Percentiles rank a stretch among this genome's conserved stretches.
These are phyloP conservation scores for Hypoxylon rickii DNA, from an alignment of 495 filamentous ascomycete species.

Conservation along the genomic window DNA sequence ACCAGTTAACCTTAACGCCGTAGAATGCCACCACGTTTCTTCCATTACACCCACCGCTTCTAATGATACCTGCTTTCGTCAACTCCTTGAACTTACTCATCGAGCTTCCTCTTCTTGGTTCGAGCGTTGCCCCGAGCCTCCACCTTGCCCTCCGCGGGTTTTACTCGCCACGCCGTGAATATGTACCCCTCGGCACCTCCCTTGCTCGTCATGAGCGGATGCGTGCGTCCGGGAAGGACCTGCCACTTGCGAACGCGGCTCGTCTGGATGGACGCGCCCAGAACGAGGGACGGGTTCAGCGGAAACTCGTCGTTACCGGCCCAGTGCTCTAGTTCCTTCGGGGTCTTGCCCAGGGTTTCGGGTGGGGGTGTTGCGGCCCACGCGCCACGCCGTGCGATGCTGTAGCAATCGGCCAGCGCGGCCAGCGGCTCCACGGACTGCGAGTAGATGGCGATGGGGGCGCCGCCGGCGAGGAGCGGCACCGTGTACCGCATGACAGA, in stretches of 20 bases:
- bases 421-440: conserved; percentile 77
- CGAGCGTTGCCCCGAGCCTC: conserved; percentile 79
- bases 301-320: conserved; percentile 71
- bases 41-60: too few relatives aligned
- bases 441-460: conserved; percentile 81
- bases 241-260: conserved; percentile 79
- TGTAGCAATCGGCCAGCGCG: conserved; percentile 78
- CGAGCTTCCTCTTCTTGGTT: conserved; percentile 61
- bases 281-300: conserved; percentile 78
- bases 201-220: conserved; percentile 86
- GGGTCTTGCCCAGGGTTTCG: conserved; percentile 42
- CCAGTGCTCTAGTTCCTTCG: conserved; percentile 51
- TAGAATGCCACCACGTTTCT: conserved; percentile 13
- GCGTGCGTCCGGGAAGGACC: conserved; percentile 87
- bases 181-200: conserved; percentile 92
- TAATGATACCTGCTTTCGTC: background rate
- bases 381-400: conserved; percentile 71
- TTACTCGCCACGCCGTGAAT: conserved; percentile 79
- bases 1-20: conserved; percentile 9
- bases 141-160: conserved; percentile 76
- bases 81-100: conserved; percentile 10
- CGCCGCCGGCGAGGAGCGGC: conserved; percentile 80
- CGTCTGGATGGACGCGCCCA: conserved; percentile 80
- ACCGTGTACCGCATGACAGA: conserved; percentile 74
- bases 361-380: conserved; percentile 53